A percentile compares a stretch with the other conserved stretches of the same genome.
Evolutionary conservation across 1,284 basidiomycete species (phyloP).

Genomic region (Inonotus obliquus): DNA sequence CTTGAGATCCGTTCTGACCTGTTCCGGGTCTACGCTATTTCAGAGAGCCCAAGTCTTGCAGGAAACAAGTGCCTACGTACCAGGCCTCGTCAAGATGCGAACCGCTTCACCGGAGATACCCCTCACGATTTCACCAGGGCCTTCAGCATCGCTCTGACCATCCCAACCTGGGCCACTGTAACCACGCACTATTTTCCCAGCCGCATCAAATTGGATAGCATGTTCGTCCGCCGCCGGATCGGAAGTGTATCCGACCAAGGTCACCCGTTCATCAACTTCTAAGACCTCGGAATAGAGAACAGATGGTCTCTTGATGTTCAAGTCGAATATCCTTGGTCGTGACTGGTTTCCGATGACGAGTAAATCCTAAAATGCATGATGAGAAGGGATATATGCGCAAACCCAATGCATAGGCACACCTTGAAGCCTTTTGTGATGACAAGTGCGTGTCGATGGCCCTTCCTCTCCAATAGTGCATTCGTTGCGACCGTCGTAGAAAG

Average conservation of each 20-base stretch:
- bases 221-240: conserved; percentile 80
- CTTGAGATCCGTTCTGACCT: conserved; percentile 56
- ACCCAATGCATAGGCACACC: conserved; percentile 17
- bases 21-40: conserved; percentile 40
- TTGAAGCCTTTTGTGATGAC: conserved; percentile 91
- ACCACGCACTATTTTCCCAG: conserved; percentile 60
- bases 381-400: conserved; percentile 21
- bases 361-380: conserved; percentile 49
- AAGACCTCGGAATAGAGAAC: conserved; percentile 80
- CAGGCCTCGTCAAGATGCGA: conserved; percentile 74
- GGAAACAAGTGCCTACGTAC: conserved; percentile 31
- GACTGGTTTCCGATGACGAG: conserved; percentile 92
- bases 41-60: neutral
- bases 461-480: conserved; percentile 92
- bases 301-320: conserved; percentile 76
- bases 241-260: conserved; percentile 87
- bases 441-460: conserved; percentile 88
- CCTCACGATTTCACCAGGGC: conserved; percentile 72
- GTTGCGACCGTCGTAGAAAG: conserved; percentile 95
- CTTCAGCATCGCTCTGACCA: conserved; percentile 59
- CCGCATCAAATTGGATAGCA: conserved; percentile 67
- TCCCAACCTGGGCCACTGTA: conserved; percentile 78
- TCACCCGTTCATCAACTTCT: conserved; percentile 94
- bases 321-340: conserved; percentile 85
- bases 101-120: conserved; percentile 93